Base-by-base conservation (phyloP, 148 eudicot species). In the Vaccinium macrocarpon region DNA sequence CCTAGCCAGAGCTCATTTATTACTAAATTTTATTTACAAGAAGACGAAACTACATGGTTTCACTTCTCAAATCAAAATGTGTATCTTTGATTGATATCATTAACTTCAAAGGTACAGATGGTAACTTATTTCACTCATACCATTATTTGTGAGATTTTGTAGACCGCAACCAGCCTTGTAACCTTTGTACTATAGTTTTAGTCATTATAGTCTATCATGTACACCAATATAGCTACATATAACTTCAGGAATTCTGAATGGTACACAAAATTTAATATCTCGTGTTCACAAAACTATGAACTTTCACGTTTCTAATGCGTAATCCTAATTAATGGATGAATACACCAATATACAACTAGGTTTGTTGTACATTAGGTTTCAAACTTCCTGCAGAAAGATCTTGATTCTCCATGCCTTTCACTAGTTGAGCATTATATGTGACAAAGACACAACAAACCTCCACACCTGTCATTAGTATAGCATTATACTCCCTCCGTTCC, bases 1-100 rank as follows among this genome's bases (percentile, higher is more conserved):
- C 72, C 52, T 7, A 80, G 35, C 35, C 38, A 11, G 82, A 59
- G 82, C 52, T 80, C 27, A 59, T n/a, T 80, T 80, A 80, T 80
- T 25, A 21, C 70, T 19, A 72, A 27, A 72, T 1, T 23, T 32
- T 16, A 8, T 35, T n/a, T 21, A 25, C 38, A 42, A 42, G 52
- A 80, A 59, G 49, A 61, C 72, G 27, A 32, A 56, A 79, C 81
- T 55, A 55, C 25, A 79, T 29, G 8, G 27, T 14, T 70, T 56
- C 70, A 19, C 46, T 18, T 16, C 49, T 32, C 14, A 19, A 79
- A 56, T 23, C 18, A 56, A 79, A 74, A 74, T 35, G 3, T 16
- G 23, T 42, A 42, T 42, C 50, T 19, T 29, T 16, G 15, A 8
- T 7, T 9, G 48, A 56, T 16, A 27, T 32, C 27, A 79, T 18